These are phyloP conservation scores for Teratosphaeria epicoccoides DNA, from an alignment of 2,329 filamentous ascomycete species.

Conservation along the genomic window DNA sequence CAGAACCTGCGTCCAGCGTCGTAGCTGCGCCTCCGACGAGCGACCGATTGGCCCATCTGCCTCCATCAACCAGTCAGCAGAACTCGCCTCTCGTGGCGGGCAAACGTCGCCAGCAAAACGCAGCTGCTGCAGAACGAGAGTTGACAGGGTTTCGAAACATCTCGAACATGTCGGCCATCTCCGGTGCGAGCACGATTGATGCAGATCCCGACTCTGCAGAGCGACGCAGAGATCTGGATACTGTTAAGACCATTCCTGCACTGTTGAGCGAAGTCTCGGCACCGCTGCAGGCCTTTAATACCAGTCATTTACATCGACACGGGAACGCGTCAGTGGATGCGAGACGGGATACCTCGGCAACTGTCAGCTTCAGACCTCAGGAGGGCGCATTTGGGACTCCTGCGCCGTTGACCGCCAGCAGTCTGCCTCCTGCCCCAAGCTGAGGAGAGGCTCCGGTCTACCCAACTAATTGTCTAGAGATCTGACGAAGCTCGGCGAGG, in stretches of 20 bases:
- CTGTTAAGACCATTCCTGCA: slow-evolving; percentile 5
- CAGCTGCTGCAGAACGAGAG: slow-evolving; percentile 3
- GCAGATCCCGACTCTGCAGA: slow-evolving; percentile 16
- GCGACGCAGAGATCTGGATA: slow-evolving; percentile 5
- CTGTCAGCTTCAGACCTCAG: slow-evolving; percentile 16
- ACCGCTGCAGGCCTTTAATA: slow-evolving; percentile 17
- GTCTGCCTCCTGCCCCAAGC: neutral
- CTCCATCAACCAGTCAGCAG: neutral
- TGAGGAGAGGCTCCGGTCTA: neutral
- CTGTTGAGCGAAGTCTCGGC: slow-evolving; percentile 12
- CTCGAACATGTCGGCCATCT: slow-evolving; percentile 30
- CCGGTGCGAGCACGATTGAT: slow-evolving; percentile 29
- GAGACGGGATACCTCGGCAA: slow-evolving; percentile 13
- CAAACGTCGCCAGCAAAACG: slow-evolving; percentile 20
- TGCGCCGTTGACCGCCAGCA: slow-evolving; percentile 6
- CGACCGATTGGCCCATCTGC: slow-evolving; percentile 6
- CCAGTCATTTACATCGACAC: slow-evolving; percentile 15
- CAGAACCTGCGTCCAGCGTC: slow-evolving; percentile 23
- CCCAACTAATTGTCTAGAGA: too few relatives aligned
- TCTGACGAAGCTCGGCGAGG: neutral
- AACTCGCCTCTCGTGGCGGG: slow-evolving; percentile 17
- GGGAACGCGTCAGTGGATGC: slow-evolving; percentile 3
- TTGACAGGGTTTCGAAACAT: slow-evolving; percentile 26
- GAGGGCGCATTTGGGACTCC: slow-evolving; percentile 19
- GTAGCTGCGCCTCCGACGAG: slow-evolving; percentile 20